phyloP scores from a whole-genome alignment of 2,329 filamentous ascomycete species.

The Mariannaea elegans region DNA sequence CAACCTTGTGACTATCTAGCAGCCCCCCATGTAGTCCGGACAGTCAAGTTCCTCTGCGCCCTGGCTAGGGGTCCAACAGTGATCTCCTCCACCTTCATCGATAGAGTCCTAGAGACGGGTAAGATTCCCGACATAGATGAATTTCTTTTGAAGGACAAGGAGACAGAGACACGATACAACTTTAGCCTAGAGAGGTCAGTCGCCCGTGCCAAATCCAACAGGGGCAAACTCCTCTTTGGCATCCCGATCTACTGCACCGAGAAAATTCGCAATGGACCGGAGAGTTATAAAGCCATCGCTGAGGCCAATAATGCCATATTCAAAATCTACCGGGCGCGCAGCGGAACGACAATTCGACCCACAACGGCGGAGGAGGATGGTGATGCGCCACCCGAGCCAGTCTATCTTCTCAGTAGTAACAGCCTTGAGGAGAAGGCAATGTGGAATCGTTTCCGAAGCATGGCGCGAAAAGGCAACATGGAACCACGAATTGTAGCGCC shows the following conservation, averaged over 20 bases:
- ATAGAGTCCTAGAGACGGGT: conserved; percentile 75
- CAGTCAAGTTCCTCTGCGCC: conserved; percentile 91
- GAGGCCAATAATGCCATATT: conserved; percentile 89
- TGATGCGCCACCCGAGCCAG: conserved; percentile 70
- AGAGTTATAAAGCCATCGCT: conserved; percentile 87
- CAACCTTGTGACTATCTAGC: conserved; percentile 85
- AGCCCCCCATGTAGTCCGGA: conserved; percentile 86
- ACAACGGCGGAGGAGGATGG: conserved; percentile 72
- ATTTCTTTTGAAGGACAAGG: conserved; percentile 75
- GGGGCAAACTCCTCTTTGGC: conserved; percentile 76
- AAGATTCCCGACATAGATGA: conserved; percentile 70
- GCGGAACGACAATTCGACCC: conserved; percentile 72
- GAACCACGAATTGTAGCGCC: conserved; percentile 81
- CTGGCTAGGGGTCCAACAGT: conserved; percentile 83
- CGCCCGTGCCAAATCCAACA: conserved; percentile 76
- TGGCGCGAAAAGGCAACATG: conserved; percentile 82
- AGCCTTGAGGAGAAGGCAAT: conserved; percentile 73
- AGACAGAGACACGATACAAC: conserved; percentile 75
- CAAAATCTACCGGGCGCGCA: conserved; percentile 77
- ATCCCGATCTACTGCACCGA: conserved; percentile 87
- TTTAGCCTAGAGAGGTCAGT: conserved; percentile 76
- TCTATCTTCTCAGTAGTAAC: conserved; percentile 83
- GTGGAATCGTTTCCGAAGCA: conserved; percentile 82
- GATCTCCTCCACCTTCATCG: conserved; percentile 81
- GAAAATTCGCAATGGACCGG: conserved; percentile 80